phyloP scores from a whole-genome alignment of 164 flowering plant genomes.

The Santalum album region DNA sequence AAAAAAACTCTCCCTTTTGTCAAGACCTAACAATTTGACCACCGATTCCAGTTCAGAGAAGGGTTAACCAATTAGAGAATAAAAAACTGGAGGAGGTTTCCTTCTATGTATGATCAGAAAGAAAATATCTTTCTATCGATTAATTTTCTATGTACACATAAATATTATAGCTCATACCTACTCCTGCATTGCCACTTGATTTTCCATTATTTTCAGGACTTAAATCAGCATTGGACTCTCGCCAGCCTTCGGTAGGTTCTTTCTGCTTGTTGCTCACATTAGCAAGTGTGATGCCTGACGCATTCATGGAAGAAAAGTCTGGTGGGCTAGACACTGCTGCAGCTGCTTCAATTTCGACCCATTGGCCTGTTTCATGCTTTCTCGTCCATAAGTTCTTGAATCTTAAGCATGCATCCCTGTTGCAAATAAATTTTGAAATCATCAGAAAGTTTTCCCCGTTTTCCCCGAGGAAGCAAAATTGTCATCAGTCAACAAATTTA shows the following conservation, averaged over 20 bases:
- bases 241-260: constrained; percentile 18
- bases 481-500: not conserved
- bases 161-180: constrained; percentile 21
- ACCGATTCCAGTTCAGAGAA: too few species aligned
- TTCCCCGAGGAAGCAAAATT: not conserved
- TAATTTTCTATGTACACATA: not conserved
- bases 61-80: too few species aligned
- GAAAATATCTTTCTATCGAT: not conserved
- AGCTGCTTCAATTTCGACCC: constrained; percentile 81
- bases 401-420: constrained; percentile 80
- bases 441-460: not conserved
- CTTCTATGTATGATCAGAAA: not conserved
- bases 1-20: too few species aligned
- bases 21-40: too few species aligned
- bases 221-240: constrained; percentile 21
- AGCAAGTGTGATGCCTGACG: constrained; percentile 49
- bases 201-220: constrained; percentile 34
- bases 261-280: constrained; percentile 25
- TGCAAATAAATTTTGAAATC: constrained; percentile 11
- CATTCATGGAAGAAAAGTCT: constrained; percentile 44
- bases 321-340: constrained; percentile 46
- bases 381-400: constrained; percentile 74
- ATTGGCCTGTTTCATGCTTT: constrained; percentile 94
- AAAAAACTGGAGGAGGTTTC: not conserved
- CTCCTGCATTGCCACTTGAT: constrained; percentile 20